Evolutionary conservation across 2,329 filamentous ascomycete species (phyloP).

Genomic region (Incumbomyces delicatus): DNA sequence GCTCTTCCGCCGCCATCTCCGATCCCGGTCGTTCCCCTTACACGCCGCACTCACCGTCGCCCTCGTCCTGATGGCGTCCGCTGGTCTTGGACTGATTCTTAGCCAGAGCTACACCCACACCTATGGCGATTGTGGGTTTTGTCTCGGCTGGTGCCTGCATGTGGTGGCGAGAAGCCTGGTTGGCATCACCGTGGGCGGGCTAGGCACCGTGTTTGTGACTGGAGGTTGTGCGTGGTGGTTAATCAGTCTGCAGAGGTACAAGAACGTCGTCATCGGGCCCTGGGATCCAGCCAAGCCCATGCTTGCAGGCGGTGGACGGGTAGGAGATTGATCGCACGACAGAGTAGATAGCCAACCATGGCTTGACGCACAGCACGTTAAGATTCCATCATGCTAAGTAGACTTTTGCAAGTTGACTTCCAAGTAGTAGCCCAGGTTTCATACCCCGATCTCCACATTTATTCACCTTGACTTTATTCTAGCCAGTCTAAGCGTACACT

Average conservation of each 20-base stretch:
- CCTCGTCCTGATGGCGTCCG: conserved; percentile 70
- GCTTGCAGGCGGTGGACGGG: conserved; percentile 22
- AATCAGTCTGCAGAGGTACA: conserved; percentile 94
- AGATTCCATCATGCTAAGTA: too few species aligned
- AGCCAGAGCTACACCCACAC: conserved; percentile 34
- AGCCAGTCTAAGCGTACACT: too few species aligned
- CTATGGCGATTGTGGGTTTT: conserved; percentile 34
- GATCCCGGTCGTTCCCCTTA: conserved; percentile 69
- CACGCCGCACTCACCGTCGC: conserved; percentile 67
- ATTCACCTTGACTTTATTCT: too few species aligned
- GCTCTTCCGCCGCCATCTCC: conserved; percentile 85
- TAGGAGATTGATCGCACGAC: conserved; percentile 13
- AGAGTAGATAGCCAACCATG: too few species aligned
- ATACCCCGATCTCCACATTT: too few species aligned
- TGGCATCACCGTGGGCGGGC: conserved; percentile 66
- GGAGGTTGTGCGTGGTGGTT: conserved; percentile 97
- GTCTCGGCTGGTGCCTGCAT: conserved; percentile 36
- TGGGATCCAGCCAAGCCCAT: conserved; percentile 89
- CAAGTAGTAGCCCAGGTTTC: too few species aligned
- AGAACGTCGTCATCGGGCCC: conserved; percentile 95
- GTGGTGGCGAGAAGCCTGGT: conserved; percentile 49
- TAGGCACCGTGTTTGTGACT: conserved; percentile 69
- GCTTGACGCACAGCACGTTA: too few species aligned
- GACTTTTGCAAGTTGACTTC: too few species aligned
- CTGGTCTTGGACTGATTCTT: conserved; percentile 58